Conservation (phyloP, 306 rosid genomes). For the Pyrus pyrifolia region DNA sequence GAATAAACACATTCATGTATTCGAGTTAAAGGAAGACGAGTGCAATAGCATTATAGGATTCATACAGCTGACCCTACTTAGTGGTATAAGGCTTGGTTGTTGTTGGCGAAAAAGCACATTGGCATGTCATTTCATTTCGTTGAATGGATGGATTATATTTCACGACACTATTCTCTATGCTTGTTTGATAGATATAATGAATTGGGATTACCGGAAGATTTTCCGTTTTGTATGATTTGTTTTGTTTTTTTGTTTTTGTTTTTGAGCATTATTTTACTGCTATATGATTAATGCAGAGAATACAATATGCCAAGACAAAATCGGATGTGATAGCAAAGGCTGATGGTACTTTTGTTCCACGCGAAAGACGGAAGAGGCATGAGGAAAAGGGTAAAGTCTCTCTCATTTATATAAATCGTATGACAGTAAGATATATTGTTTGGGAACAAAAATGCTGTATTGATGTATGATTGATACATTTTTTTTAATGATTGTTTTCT, state of each 20-base stretch:
- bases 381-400: constrained; percentile 64
- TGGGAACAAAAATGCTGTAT: not conserved
- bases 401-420: not conserved
- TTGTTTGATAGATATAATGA: not conserved
- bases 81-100: too few relatives aligned
- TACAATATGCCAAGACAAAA: constrained; percentile 87
- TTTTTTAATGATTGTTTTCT: not conserved
- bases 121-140: not conserved
- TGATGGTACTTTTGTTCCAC: constrained; percentile 81
- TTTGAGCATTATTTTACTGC: not conserved
- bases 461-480: not conserved
- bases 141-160: not conserved
- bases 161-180: not conserved
- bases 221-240: constrained; percentile 1
- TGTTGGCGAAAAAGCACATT: not conserved
- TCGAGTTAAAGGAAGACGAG: too few relatives aligned
- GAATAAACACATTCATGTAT: too few relatives aligned
- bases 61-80: too few relatives aligned
- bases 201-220: not conserved
- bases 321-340: constrained; percentile 78
- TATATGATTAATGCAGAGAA: constrained; percentile 46
- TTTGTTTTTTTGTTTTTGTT: not conserved
- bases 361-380: constrained; percentile 80
- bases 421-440: not conserved
- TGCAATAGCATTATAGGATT: too few relatives aligned